Percentiles rank a stretch among this genome's conserved stretches.
Conservation (phyloP, 2,329 filamentous ascomycete species). For the Paecilomyces dactylethromorphus region DNA sequence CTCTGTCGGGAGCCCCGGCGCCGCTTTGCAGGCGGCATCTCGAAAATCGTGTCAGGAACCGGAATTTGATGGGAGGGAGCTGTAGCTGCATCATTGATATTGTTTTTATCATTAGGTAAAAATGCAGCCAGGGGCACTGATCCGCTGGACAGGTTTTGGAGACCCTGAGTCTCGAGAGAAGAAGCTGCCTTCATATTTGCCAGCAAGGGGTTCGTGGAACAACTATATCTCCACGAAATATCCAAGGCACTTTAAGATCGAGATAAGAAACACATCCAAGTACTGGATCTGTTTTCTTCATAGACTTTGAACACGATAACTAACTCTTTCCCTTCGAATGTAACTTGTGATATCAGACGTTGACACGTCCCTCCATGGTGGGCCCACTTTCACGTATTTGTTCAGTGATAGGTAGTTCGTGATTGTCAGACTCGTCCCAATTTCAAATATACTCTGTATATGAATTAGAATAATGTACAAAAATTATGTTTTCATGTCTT, state of each 20-base stretch:
- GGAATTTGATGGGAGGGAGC: conserved; percentile 1
- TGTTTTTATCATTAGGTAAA: neutral
- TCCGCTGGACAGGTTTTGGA: conserved; percentile 6
- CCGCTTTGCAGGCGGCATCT: conserved; percentile 13
- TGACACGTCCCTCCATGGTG: conserved; percentile 17
- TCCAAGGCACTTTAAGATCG: neutral
- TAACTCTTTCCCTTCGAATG: conserved; percentile 6
- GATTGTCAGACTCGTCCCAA: neutral
- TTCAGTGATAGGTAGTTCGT: neutral
- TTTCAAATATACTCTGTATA: neutral
- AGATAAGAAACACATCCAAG: neutral
- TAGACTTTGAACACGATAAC: neutral
- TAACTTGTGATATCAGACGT: conserved; percentile 14
- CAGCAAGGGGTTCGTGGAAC: conserved; percentile 2
- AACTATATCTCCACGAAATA: neutral
- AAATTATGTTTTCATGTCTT: neutral
- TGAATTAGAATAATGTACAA: neutral
- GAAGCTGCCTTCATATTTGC: conserved; percentile 18
- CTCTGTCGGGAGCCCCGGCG: conserved; percentile 8
- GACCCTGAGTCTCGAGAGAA: conserved; percentile 12
- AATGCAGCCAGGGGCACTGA: conserved; percentile 9
- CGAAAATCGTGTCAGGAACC: neutral
- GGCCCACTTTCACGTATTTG: conserved; percentile 12
- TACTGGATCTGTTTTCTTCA: neutral
- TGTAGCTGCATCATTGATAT: conserved; percentile 3